These are phyloP conservation scores for Diaporthe vaccinii DNA, from an alignment of 2,329 filamentous ascomycete genomes.

Conservation along the genomic window DNA sequence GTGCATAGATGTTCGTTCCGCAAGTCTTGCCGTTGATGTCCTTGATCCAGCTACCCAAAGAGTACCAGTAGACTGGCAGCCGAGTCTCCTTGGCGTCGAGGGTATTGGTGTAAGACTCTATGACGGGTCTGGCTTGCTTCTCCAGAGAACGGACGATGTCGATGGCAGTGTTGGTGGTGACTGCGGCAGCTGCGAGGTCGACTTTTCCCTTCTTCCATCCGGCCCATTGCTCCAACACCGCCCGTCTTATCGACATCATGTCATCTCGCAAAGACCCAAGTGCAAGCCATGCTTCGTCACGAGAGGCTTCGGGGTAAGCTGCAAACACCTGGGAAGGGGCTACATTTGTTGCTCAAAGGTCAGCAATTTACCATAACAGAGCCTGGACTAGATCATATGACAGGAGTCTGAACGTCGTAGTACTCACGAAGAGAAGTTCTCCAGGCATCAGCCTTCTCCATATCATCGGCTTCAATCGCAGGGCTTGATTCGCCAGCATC, in stretches of 20 bases:
- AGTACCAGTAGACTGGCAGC: conserved; percentile 19
- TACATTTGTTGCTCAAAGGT: not conserved
- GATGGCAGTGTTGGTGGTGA: conserved; percentile 30
- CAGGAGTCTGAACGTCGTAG: not conserved
- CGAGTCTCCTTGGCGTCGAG: conserved; percentile 11
- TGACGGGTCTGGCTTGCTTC: conserved; percentile 15
- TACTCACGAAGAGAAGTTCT: conserved; percentile 23
- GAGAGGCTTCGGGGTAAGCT: conserved; percentile 17
- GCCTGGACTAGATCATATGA: no score
- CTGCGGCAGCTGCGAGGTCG: conserved; percentile 10
- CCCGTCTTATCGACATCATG: conserved; percentile 7
- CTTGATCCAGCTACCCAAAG: conserved; percentile 18
- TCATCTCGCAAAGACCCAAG: conserved; percentile 20
- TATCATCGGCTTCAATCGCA: not conserved
- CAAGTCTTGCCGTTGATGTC: conserved; percentile 22
- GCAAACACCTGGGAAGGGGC: conserved; percentile 21
- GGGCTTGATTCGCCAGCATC: not conserved
- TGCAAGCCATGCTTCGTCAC: conserved; percentile 19
- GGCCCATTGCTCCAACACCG: not conserved
- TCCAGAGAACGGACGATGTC: conserved; percentile 21
- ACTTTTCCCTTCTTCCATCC: not conserved
- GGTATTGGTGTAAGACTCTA: conserved; percentile 19
- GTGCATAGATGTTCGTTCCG: conserved; percentile 26
- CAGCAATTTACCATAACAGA: not conserved
- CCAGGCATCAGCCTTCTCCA: conserved; percentile 18